phyloP scores from a whole-genome alignment of 2,329 filamentous ascomycete genomes.

The Aspergillus sp. region DNA sequence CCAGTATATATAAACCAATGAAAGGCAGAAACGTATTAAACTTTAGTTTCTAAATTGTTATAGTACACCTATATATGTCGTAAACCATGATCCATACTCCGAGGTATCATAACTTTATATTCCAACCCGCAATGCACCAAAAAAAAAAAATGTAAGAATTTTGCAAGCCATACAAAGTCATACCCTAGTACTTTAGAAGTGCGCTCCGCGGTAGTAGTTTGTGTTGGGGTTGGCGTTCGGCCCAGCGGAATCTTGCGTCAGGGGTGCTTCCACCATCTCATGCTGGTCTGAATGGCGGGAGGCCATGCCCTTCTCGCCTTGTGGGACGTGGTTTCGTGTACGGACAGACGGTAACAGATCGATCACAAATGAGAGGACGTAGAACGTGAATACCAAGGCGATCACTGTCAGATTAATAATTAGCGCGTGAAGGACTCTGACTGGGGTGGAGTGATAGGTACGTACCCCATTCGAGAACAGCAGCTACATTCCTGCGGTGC shows the following conservation, averaged over 20 bases:
- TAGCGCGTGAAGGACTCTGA: neutral
- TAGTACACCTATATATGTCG: neutral
- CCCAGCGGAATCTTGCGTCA: constrained; percentile 39
- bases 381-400: constrained; percentile 82
- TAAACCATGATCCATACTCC: neutral
- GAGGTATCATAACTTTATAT: neutral
- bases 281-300: constrained; percentile 21
- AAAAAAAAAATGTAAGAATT: neutral
- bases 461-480: constrained; percentile 71
- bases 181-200: constrained; percentile 17
- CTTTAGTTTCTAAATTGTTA: neutral
- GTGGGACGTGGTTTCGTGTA: constrained; percentile 53
- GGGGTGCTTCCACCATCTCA: constrained; percentile 33
- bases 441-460: constrained; percentile 5
- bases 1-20: too few species aligned
- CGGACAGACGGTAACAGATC: constrained; percentile 79
- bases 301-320: constrained; percentile 39
- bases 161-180: neutral
- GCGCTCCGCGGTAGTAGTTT: constrained; percentile 32
- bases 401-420: constrained; percentile 49
- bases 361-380: constrained; percentile 81
- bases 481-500: constrained; percentile 62
- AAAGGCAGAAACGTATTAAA: neutral
- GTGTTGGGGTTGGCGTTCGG: constrained; percentile 30
- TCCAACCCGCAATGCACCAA: neutral